These are phyloP conservation scores for Ceriops zippeliana DNA, from an alignment of 345 rosid species.

Conservation along the genomic window DNA sequence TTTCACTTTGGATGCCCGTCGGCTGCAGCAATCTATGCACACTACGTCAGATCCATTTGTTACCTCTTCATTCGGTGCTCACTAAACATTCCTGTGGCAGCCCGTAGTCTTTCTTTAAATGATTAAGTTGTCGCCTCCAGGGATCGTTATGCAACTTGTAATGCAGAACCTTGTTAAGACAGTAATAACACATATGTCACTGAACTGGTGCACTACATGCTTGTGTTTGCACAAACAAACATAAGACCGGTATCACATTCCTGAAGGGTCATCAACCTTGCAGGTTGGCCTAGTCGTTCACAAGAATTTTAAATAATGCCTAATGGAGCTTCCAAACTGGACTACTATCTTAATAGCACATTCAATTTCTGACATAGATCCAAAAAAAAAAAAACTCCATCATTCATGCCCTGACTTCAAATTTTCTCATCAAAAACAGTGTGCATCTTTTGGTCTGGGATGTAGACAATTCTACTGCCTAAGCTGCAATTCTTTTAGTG, in stretches of 20 bases:
- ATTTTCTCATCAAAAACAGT: background rate
- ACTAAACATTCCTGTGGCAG: conserved; percentile 66
- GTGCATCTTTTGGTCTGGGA: no score
- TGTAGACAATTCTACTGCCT: no score
- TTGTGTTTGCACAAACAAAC: background rate
- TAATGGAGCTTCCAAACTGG: background rate
- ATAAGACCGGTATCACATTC: background rate
- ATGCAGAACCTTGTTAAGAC: conserved; percentile 51
- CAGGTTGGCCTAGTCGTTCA: background rate
- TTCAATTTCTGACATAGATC: background rate
- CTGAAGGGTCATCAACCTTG: background rate
- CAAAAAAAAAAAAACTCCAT: background rate
- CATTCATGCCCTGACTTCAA: background rate
- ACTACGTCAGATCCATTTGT: no score
- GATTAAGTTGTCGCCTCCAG: conserved; percentile 57
- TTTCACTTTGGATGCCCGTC: background rate
- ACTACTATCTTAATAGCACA: background rate
- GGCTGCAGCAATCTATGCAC: background rate
- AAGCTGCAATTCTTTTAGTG: no score
- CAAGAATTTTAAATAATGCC: background rate
- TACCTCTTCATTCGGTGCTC: conserved; percentile 1
- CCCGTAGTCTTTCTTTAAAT: conserved; percentile 53
- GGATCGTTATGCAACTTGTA: conserved; percentile 83
- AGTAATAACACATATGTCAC: background rate
- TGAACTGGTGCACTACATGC: background rate